phyloP scores from a whole-genome alignment of 306 rosid genomes.

The Potentilla sterilis region DNA sequence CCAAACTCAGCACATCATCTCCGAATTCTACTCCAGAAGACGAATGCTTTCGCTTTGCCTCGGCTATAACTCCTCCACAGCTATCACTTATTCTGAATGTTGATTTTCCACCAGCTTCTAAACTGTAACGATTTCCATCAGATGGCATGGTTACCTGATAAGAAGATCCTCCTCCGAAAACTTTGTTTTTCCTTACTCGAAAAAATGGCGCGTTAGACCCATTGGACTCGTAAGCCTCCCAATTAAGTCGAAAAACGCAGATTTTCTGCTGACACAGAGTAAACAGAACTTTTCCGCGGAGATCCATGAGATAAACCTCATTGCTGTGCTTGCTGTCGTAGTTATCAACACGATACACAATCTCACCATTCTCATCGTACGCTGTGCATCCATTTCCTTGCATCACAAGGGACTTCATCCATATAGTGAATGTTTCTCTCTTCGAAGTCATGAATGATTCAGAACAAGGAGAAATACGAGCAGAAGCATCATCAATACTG shows the following conservation, averaged over 20 bases:
- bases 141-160: slow-evolving; percentile 18
- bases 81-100: slow-evolving; percentile 17
- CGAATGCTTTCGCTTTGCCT: slow-evolving; percentile 16
- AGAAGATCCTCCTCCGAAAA: slow-evolving; percentile 6
- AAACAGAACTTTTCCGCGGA: slow-evolving; percentile 39
- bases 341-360: slow-evolving; percentile 39
- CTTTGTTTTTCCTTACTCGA: slow-evolving; percentile 19
- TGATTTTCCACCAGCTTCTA: slow-evolving; percentile 24
- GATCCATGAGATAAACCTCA: slow-evolving; percentile 49
- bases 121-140: slow-evolving; percentile 21
- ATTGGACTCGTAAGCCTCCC: slow-evolving; percentile 26
- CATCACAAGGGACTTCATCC: slow-evolving; percentile 51
- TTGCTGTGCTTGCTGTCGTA: slow-evolving; percentile 31
- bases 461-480: not conserved
- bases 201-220: slow-evolving; percentile 18
- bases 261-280: slow-evolving; percentile 27
- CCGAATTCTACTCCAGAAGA: slow-evolving; percentile 26
- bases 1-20: slow-evolving; percentile 39
- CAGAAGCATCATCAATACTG: not conserved
- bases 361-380: slow-evolving; percentile 31
- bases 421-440: slow-evolving; percentile 39
- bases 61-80: slow-evolving; percentile 26
- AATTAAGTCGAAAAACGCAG: slow-evolving; percentile 13
- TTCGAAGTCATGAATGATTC: slow-evolving; percentile 16
- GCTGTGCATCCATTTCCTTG: slow-evolving; percentile 45